Conservation (phyloP, 495 filamentous ascomycete species). For the Neurospora africana region DNA sequence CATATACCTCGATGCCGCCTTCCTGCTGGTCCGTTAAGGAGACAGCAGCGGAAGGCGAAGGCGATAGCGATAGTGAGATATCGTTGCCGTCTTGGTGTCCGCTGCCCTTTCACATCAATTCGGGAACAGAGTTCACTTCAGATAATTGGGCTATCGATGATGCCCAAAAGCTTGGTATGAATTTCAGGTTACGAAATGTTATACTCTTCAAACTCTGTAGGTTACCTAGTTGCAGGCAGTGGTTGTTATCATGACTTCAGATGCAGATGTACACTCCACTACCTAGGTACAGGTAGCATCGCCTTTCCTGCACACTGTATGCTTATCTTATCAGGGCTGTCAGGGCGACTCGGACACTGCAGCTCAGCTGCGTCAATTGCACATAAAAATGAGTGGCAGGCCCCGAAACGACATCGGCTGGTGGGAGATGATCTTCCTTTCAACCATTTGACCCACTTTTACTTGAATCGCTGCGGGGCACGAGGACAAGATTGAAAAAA, state of each 20-base stretch:
- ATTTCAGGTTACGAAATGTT: neutral
- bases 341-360: neutral
- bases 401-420: neutral
- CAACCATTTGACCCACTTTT: neutral
- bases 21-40: neutral
- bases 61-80: no score
- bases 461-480: neutral
- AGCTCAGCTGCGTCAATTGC: neutral
- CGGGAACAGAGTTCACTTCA: neutral
- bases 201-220: neutral
- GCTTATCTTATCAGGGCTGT: neutral
- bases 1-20: neutral
- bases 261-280: neutral
- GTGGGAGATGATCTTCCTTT: neutral
- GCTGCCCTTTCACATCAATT: neutral
- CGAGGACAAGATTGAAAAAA: conserved; percentile 1
- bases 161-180: neutral
- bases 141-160: neutral
- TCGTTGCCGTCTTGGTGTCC: neutral
- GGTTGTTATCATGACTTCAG: neutral
- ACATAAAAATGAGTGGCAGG: neutral
- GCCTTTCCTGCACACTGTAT: neutral
- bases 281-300: no score
- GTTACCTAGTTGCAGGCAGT: neutral
- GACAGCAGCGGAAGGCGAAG: neutral